Evolutionary conservation across 495 filamentous ascomycete genomes (phyloP).

Genomic region (Neurospora discreta): DNA sequence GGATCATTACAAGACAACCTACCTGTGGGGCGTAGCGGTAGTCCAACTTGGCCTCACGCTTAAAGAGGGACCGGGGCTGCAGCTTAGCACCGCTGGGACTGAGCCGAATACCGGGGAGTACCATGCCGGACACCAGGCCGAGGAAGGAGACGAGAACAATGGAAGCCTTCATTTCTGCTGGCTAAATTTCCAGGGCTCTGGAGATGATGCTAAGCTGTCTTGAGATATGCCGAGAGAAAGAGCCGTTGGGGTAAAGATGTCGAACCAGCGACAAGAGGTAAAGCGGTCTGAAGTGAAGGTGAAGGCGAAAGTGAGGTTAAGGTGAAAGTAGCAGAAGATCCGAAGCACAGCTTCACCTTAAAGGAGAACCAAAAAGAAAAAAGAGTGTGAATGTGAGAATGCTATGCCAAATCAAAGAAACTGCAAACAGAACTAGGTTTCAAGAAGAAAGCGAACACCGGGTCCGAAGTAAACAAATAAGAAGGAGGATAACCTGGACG

Average conservation of each 20-base stretch:
- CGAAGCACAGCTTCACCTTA: background rate
- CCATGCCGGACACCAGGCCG: conserved; percentile 2
- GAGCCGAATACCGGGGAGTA: background rate
- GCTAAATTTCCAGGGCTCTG: background rate
- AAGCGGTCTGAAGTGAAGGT: background rate
- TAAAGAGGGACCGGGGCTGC: background rate
- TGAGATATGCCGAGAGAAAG: background rate
- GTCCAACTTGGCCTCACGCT: background rate
- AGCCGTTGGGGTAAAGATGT: background rate
- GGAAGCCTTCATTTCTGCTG: conserved; percentile 2
- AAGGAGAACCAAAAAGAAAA: too few relatives aligned
- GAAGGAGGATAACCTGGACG: background rate
- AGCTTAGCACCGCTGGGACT: background rate
- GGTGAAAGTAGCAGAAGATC: background rate
- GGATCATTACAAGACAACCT: background rate
- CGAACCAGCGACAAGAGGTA: background rate
- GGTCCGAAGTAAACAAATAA: background rate
- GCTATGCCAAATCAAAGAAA: background rate
- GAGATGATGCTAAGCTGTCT: background rate
- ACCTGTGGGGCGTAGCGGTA: background rate
- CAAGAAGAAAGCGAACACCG: background rate
- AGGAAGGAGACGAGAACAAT: background rate
- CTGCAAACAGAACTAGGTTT: background rate
- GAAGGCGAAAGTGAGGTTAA: background rate
- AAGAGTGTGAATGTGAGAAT: background rate